These are phyloP conservation scores for Candida arabinofermentans DNA, from an alignment of 805 yeast genomes.

Conservation along the genomic window DNA sequence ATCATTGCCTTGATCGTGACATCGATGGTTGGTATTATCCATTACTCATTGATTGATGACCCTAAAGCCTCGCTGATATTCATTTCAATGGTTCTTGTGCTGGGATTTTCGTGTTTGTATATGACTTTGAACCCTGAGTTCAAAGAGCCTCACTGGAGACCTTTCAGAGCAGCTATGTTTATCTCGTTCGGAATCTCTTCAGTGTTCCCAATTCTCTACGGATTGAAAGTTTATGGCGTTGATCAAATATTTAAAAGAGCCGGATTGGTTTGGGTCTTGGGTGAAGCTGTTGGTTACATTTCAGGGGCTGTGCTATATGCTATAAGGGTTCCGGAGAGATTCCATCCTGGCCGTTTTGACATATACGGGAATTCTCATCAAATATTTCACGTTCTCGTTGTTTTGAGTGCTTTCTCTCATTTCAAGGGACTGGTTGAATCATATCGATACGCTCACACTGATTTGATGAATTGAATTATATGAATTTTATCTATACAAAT, in stretches of 20 bases:
- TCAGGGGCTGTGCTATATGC: constrained; percentile 81
- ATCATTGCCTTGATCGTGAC: constrained; percentile 47
- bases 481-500: not conserved
- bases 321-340: constrained; percentile 70
- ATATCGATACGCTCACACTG: constrained; percentile 45
- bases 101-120: constrained; percentile 61
- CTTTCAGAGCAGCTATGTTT: constrained; percentile 74
- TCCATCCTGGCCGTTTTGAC: constrained; percentile 60
- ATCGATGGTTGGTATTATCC: constrained; percentile 38
- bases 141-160: constrained; percentile 67
- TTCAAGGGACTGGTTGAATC: constrained; percentile 57
- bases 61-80: constrained; percentile 34
- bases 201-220: constrained; percentile 60
- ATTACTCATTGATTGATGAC: constrained; percentile 43
- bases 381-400: constrained; percentile 74
- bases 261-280: constrained; percentile 55
- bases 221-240: constrained; percentile 46
- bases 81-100: constrained; percentile 39
- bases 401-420: constrained; percentile 73
- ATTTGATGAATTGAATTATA: constrained; percentile 5
- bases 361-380: constrained; percentile 81
- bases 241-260: constrained; percentile 45
- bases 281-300: constrained; percentile 74
- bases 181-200: constrained; percentile 79
- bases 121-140: constrained; percentile 65